These are phyloP conservation scores for Schizosaccharomyces japonicus DNA, from an alignment of 805 yeast species.

Conservation along the genomic window DNA sequence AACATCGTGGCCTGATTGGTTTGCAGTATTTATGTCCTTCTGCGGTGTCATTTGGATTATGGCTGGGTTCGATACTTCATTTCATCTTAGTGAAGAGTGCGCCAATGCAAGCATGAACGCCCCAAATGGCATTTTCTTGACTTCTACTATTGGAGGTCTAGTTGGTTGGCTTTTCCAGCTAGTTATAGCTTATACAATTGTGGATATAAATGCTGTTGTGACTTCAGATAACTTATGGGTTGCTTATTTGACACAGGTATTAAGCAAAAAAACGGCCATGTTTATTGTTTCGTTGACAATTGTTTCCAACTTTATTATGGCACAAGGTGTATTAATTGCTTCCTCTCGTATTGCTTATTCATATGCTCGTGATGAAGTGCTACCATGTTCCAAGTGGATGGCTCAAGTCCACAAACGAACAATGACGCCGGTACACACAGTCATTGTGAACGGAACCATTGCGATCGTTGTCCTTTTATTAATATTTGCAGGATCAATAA, in stretches of 20 bases:
- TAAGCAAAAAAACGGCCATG: constrained; percentile 18
- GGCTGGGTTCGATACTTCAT: constrained; percentile 40
- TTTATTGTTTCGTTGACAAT: constrained; percentile 24
- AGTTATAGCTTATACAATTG: constrained; percentile 35
- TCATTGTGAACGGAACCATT: constrained; percentile 30
- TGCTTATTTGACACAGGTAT: neutral
- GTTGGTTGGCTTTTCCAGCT: constrained; percentile 35
- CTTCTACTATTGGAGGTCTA: constrained; percentile 23
- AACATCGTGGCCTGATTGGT: constrained; percentile 40
- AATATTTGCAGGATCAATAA: constrained; percentile 39
- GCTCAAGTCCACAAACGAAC: constrained; percentile 21
- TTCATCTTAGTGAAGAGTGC: constrained; percentile 43
- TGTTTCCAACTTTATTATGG: constrained; percentile 27
- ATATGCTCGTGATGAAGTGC: constrained; percentile 43
- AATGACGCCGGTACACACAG: constrained; percentile 12
- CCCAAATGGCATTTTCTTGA: constrained; percentile 37
- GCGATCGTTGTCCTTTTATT: constrained; percentile 33
- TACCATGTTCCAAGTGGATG: constrained; percentile 32
- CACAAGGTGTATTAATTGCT: constrained; percentile 33
- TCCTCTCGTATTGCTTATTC: constrained; percentile 48
- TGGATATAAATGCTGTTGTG: neutral
- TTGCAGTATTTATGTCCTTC: constrained; percentile 32
- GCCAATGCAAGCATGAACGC: constrained; percentile 38
- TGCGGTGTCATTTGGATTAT: constrained; percentile 33
- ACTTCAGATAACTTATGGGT: neutral